Evolutionary conservation across 2,329 filamentous ascomycete species (phyloP).

Genomic region (Tolypocladium ophioglossoides): DNA sequence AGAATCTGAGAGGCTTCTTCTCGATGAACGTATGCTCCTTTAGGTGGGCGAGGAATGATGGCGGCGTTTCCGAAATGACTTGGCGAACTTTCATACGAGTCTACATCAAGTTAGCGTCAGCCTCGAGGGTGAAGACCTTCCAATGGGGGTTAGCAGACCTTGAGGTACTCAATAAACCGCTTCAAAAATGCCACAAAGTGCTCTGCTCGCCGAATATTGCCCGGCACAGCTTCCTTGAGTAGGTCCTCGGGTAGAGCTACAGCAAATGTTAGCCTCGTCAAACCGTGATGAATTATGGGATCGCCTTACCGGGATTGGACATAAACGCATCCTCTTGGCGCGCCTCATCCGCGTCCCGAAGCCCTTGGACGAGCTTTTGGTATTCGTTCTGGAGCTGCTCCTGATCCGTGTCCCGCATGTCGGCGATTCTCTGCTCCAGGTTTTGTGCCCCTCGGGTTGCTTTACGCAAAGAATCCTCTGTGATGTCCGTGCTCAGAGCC

Average conservation of each 20-base stretch:
- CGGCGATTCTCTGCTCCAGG: conserved; percentile 77
- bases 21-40: conserved; percentile 97
- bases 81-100: conserved; percentile 97
- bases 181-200: conserved; percentile 94
- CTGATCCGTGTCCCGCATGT: conserved; percentile 94
- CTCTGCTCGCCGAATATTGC: conserved; percentile 90
- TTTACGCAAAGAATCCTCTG: conserved; percentile 85
- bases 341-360: conserved; percentile 79
- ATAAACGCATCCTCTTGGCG: conserved; percentile 94
- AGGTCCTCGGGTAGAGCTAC: conserved; percentile 79
- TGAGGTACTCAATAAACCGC: conserved; percentile 94
- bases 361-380: conserved; percentile 83
- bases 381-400: conserved; percentile 94
- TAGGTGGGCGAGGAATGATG: conserved; percentile 84
- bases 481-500: conserved; percentile 90
- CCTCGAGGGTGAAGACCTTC: background rate
- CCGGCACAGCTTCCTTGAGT: conserved; percentile 89
- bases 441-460: conserved; percentile 86
- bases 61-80: conserved; percentile 93
- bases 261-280: conserved; percentile 8
- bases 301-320: conserved; percentile 63
- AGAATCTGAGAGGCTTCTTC: conserved; percentile 88
- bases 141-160: conserved; percentile 29
- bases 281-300: background rate
- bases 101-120: conserved; percentile 22